A percentile compares a stretch with the other conserved stretches of the same genome.
Conservation (phyloP, 805 yeast species). For the Blastobotrys muscicola region DNA sequence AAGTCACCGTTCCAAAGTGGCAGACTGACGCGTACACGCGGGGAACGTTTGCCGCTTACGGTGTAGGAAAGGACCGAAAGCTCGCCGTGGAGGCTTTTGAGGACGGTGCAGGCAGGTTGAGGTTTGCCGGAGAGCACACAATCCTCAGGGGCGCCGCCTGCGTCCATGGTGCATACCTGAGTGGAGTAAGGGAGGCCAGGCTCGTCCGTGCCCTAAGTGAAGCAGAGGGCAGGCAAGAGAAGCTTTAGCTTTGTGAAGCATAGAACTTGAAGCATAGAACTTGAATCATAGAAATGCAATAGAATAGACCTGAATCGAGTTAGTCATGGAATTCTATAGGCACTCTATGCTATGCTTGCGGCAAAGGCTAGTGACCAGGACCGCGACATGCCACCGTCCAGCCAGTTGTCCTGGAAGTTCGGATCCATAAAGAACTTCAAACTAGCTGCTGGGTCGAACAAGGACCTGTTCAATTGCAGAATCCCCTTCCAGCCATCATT, state of each 20-base stretch:
- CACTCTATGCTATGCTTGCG: slow-evolving; percentile 26
- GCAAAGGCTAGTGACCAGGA: slow-evolving; percentile 79
- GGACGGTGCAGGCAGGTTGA: slow-evolving; percentile 41
- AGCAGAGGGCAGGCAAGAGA: too few species aligned
- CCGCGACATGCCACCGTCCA: slow-evolving; percentile 79
- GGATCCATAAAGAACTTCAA: slow-evolving; percentile 49
- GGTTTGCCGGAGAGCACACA: slow-evolving; percentile 89
- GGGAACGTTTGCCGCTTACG: slow-evolving; percentile 67
- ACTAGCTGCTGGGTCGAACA: slow-evolving; percentile 56
- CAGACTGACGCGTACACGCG: slow-evolving; percentile 54
- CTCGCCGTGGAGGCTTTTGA: slow-evolving; percentile 51
- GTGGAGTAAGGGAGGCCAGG: slow-evolving; percentile 51
- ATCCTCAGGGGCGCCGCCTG: slow-evolving; percentile 79
- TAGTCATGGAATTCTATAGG: too few species aligned
- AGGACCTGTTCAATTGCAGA: slow-evolving; percentile 61
- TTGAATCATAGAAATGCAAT: too few species aligned
- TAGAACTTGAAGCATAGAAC: too few species aligned
- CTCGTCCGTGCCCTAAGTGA: neutral
- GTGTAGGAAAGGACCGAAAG: slow-evolving; percentile 60
- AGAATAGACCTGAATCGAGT: too few species aligned
- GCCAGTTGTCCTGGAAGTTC: slow-evolving; percentile 41
- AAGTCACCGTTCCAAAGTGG: slow-evolving; percentile 49
- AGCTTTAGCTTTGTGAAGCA: neutral
- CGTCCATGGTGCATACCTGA: slow-evolving; percentile 79
- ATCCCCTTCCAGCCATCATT: slow-evolving; percentile 52